Evolutionary conservation across 306 rosid species (phyloP).

Genomic region (Cercis canadensis): DNA sequence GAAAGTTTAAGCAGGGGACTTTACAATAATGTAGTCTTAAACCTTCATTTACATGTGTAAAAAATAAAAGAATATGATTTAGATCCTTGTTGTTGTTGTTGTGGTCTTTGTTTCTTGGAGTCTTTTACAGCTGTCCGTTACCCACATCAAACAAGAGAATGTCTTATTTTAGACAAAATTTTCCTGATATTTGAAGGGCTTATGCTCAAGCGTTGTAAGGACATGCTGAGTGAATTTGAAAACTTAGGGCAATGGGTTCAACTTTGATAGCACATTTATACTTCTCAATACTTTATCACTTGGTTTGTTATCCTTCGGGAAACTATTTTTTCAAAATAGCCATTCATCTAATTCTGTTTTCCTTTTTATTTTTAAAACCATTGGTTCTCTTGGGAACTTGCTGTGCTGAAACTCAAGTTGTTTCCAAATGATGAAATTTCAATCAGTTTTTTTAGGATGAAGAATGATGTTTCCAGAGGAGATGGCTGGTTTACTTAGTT

Average conservation of each 20-base stretch:
- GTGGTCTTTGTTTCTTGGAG: slow-evolving; percentile 8
- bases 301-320: neutral
- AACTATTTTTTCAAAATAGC: slow-evolving; percentile 4
- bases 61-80: too few relatives aligned
- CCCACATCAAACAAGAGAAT: neutral
- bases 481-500: too few relatives aligned
- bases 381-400: too few relatives aligned
- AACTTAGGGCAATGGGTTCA: too few relatives aligned
- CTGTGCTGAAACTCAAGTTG: too few relatives aligned
- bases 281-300: neutral
- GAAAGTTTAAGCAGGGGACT: too few relatives aligned
- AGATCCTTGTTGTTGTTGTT: neutral
- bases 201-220: neutral
- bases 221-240: neutral
- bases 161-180: neutral
- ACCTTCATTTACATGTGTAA: too few relatives aligned
- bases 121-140: neutral
- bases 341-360: neutral
- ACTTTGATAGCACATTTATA: neutral
- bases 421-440: too few relatives aligned
- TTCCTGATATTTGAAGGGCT: neutral
- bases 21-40: too few relatives aligned
- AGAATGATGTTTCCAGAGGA: too few relatives aligned
- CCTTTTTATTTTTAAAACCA: too few relatives aligned
- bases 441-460: too few relatives aligned